Conservation (phyloP, 2,329 filamentous ascomycete genomes). For the Cytospora leucostoma region DNA sequence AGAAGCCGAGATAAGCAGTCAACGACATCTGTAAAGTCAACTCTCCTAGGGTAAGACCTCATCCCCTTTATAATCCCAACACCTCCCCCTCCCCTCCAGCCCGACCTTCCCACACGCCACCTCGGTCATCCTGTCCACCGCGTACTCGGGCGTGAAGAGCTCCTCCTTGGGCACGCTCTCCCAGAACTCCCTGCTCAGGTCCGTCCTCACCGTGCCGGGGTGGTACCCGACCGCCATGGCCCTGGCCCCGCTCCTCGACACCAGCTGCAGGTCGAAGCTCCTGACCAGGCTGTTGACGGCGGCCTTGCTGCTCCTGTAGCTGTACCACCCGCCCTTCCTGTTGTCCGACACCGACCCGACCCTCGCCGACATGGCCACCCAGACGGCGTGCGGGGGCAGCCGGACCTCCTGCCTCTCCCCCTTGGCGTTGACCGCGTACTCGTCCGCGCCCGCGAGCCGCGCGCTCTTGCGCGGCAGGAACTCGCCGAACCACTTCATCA, state of each 20-base stretch:
- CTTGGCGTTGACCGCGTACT: not conserved
- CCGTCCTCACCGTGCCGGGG: conserved; percentile 79
- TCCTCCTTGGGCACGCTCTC: conserved; percentile 58
- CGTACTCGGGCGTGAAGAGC: conserved; percentile 67
- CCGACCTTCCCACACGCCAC: conserved; percentile 55
- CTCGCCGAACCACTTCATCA: conserved; percentile 72
- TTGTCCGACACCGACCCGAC: conserved; percentile 77
- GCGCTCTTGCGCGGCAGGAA: conserved; percentile 66
- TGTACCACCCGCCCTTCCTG: conserved; percentile 75
- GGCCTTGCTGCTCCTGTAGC: conserved; percentile 75
- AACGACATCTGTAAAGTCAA: not conserved
- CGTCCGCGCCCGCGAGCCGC: conserved; percentile 33
- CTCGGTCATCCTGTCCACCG: conserved; percentile 63
- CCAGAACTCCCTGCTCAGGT: conserved; percentile 74
- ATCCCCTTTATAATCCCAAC: conserved; percentile 70
- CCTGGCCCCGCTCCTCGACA: conserved; percentile 56
- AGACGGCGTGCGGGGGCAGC: conserved; percentile 59
- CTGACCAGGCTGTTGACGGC: conserved; percentile 71
- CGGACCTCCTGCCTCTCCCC: conserved; percentile 17
- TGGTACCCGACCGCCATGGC: conserved; percentile 72
- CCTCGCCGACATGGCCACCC: conserved; percentile 75
- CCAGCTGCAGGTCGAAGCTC: conserved; percentile 69
- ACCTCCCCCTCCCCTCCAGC: conserved; percentile 58
- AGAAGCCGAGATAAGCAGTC: not conserved
- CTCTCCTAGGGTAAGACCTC: conserved; percentile 57